Conservation (phyloP, 2,329 filamentous ascomycete species). For the Sordariomycetes sp. region DNA sequence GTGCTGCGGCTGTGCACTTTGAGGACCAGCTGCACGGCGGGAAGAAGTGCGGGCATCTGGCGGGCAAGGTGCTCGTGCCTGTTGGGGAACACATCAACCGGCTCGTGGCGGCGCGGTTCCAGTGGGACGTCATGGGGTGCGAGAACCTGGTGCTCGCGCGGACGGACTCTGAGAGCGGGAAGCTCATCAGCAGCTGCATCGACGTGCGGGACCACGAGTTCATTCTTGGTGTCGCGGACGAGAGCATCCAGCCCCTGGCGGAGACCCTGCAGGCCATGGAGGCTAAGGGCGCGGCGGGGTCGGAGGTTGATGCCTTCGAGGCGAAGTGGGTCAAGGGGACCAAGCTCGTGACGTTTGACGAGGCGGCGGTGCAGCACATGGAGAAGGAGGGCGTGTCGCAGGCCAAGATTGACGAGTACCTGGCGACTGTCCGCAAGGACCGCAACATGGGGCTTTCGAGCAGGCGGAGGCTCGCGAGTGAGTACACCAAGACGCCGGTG, state of each 20-base stretch:
- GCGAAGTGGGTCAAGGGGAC: constrained; percentile 79
- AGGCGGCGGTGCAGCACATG: constrained; percentile 71
- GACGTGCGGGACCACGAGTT: constrained; percentile 95
- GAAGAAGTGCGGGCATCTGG: constrained; percentile 95
- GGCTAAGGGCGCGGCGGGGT: constrained; percentile 56
- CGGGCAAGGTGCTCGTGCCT: constrained; percentile 90
- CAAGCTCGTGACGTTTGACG: constrained; percentile 80
- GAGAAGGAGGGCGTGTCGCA: constrained; percentile 49
- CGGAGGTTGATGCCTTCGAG: constrained; percentile 79
- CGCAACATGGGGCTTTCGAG: constrained; percentile 66
- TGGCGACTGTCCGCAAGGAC: constrained; percentile 44
- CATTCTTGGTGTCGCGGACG: constrained; percentile 74
- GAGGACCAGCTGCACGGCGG: constrained; percentile 96
- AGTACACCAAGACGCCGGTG: constrained; percentile 54
- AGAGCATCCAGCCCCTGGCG: constrained; percentile 63
- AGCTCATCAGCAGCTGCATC: constrained; percentile 77
- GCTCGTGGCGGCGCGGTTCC: constrained; percentile 80
- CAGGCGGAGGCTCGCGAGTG: constrained; percentile 58
- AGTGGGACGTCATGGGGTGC: constrained; percentile 96
- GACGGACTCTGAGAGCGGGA: constrained; percentile 90
- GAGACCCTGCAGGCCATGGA: constrained; percentile 91
- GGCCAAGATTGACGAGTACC: constrained; percentile 54
- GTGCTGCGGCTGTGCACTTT: constrained; percentile 91
- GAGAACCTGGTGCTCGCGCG: constrained; percentile 92
- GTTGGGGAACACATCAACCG: constrained; percentile 94